phyloP scores from a whole-genome alignment of 1,139 yeast species.

The Barnettozyma hawaiiensis region DNA sequence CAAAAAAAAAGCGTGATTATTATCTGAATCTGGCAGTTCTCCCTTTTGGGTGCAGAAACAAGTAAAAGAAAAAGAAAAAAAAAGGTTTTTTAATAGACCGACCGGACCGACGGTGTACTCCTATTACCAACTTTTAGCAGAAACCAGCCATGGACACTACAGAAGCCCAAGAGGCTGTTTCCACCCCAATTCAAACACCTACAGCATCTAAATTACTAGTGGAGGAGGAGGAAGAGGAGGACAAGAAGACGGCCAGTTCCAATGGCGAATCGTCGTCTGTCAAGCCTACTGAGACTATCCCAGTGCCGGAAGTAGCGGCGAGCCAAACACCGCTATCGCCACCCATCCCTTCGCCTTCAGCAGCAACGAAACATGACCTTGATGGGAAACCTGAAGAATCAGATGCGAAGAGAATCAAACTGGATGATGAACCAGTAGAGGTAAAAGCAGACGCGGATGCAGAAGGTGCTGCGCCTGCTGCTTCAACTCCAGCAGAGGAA shows the following conservation, averaged over 20 bases:
- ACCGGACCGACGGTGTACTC: too few species aligned
- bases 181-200: slow-evolving; percentile 15
- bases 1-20: slow-evolving; percentile 3
- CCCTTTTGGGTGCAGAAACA: slow-evolving; percentile 1
- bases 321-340: slow-evolving; percentile 10
- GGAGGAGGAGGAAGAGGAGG: too few species aligned
- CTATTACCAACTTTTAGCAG: too few species aligned
- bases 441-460: too few species aligned
- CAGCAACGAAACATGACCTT: slow-evolving; percentile 11
- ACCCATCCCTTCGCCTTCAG: slow-evolving; percentile 9
- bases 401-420: slow-evolving; percentile 8
- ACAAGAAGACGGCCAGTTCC: too few species aligned
- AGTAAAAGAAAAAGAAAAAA: too few species aligned
- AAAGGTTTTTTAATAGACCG: too few species aligned
- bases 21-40: background rate
- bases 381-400: slow-evolving; percentile 9
- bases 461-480: too few species aligned
- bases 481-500: background rate
- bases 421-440: slow-evolving; percentile 9
- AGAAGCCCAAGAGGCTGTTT: slow-evolving; percentile 11
- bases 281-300: slow-evolving; percentile 4
- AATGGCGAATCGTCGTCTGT: slow-evolving; percentile 8
- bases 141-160: slow-evolving; percentile 8
- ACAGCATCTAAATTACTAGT: slow-evolving; percentile 3
- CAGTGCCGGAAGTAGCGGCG: background rate